Evolutionary conservation across 129 eudicot genomes (phyloP).

Genomic region (Gnaphalium uliginosum): DNA sequence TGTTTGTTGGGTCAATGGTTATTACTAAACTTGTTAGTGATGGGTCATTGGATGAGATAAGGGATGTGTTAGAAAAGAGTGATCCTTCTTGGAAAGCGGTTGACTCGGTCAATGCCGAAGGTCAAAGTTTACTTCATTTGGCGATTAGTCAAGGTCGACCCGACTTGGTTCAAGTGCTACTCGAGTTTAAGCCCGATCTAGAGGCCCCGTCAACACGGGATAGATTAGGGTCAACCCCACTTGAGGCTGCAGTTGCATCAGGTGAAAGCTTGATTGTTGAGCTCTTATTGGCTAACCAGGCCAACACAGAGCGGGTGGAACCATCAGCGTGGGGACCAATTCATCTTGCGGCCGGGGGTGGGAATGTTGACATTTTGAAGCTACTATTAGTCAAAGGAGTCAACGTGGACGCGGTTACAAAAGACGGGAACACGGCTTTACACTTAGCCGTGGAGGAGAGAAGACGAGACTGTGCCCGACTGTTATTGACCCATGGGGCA

Average conservation of each 20-base stretch:
- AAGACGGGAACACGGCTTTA: constrained; percentile 68
- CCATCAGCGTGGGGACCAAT: constrained; percentile 64
- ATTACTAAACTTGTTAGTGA: constrained; percentile 49
- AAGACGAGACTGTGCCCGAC: constrained; percentile 51
- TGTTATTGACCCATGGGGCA: constrained; percentile 48
- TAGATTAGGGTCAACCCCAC: constrained; percentile 51
- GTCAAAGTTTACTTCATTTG: constrained; percentile 65
- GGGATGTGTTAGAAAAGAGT: constrained; percentile 70
- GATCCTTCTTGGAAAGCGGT: constrained; percentile 62
- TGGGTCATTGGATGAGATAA: constrained; percentile 56
- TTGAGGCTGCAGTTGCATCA: constrained; percentile 65
- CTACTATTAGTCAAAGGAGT: constrained; percentile 59
- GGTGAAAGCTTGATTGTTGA: constrained; percentile 67
- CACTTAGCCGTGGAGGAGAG: constrained; percentile 72
- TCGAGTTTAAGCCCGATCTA: constrained; percentile 61
- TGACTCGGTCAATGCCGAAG: constrained; percentile 55
- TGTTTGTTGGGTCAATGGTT: constrained; percentile 65
- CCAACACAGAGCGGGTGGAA: constrained; percentile 43
- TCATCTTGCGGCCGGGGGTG: constrained; percentile 61
- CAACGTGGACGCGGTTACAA: constrained; percentile 48
- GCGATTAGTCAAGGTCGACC: constrained; percentile 58
- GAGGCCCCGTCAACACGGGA: constrained; percentile 38
- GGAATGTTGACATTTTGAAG: constrained; percentile 54
- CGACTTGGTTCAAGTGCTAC: constrained; percentile 61
- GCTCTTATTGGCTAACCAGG: constrained; percentile 58